Percentiles rank a stretch among this genome's conserved stretches.
These are phyloP conservation scores for Fusarium virguliforme DNA, from an alignment of 2,329 filamentous ascomycete species.

Conservation along the genomic window DNA sequence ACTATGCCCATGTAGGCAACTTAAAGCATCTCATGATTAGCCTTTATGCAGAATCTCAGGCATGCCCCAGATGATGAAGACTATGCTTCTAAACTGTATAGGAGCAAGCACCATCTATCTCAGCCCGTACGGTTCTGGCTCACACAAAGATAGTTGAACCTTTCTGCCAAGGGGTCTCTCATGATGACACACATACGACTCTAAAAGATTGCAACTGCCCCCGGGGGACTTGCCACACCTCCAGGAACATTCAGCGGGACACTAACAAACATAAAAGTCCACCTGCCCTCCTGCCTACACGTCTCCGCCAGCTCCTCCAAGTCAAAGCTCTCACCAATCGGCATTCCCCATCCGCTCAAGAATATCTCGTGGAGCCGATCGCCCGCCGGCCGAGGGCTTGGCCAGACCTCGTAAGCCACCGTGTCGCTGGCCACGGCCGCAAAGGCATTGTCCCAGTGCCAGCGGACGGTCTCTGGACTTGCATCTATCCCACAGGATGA, in stretches of 20 bases:
- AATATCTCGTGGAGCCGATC: neutral
- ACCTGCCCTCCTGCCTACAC: neutral
- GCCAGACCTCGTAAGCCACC: conserved; percentile 2
- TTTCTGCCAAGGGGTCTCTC: no score
- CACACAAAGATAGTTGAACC: no score
- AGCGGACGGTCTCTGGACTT: neutral
- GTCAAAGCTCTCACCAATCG: neutral
- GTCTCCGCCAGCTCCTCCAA: neutral
- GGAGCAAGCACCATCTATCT: no score
- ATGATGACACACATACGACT: no score
- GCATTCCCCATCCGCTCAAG: conserved; percentile 9
- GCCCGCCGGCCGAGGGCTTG: neutral
- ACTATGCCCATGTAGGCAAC: no score
- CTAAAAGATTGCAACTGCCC: no score
- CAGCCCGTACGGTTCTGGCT: no score
- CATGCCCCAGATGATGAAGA: no score
- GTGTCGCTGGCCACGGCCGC: conserved; percentile 6
- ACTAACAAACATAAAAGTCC: conserved; percentile 8
- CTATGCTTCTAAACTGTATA: no score
- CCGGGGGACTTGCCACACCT: neutral
- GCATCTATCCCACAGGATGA: neutral
- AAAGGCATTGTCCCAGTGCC: conserved; percentile 8
- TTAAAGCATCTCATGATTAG: no score
- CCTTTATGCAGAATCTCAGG: no score
- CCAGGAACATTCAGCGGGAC: conserved; percentile 3